A percentile compares a stretch with the other conserved stretches of the same genome.
phyloP scores from a whole-genome alignment of 2,329 filamentous ascomycete species.

The Epichloe sylvatica region DNA sequence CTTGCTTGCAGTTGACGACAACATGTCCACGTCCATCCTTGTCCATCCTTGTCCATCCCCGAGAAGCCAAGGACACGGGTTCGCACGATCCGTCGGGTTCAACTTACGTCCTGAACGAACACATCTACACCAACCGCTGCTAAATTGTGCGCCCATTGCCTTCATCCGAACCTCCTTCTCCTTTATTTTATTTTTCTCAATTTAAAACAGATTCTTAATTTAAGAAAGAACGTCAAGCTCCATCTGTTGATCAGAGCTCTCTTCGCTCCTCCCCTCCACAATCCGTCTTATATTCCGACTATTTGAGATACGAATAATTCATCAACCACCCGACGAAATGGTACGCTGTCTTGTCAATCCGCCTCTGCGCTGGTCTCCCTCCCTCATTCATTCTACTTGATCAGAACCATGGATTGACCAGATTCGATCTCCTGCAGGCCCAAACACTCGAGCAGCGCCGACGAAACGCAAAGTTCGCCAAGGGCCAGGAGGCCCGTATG shows the following conservation, averaged over 20 bases:
- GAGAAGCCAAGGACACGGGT: slow-evolving; percentile 1
- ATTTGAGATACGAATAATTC: background rate
- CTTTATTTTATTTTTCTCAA: too few species aligned
- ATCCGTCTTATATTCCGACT: background rate
- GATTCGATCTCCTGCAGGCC: slow-evolving; percentile 34
- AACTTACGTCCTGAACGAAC: background rate
- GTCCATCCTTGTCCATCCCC: background rate
- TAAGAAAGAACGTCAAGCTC: background rate
- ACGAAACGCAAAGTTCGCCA: slow-evolving; percentile 66
- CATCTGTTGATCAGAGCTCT: background rate
- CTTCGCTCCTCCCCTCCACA: background rate
- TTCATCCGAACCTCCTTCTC: background rate
- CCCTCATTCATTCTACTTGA: background rate
- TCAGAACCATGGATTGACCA: background rate
- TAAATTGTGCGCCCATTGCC: background rate
- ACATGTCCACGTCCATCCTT: slow-evolving; percentile 13
- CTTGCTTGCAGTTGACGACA: slow-evolving; percentile 13
- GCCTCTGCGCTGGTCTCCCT: too few species aligned
- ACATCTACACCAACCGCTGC: background rate
- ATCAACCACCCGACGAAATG: background rate
- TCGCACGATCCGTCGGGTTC: background rate
- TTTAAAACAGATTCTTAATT: background rate
- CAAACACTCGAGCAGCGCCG: slow-evolving; percentile 76
- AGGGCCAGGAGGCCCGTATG: slow-evolving; percentile 57
- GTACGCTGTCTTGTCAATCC: background rate